Evolutionary conservation across 225 moss, liverwort and hornwort species (phyloP).

Genomic region (Neckera pumila): DNA sequence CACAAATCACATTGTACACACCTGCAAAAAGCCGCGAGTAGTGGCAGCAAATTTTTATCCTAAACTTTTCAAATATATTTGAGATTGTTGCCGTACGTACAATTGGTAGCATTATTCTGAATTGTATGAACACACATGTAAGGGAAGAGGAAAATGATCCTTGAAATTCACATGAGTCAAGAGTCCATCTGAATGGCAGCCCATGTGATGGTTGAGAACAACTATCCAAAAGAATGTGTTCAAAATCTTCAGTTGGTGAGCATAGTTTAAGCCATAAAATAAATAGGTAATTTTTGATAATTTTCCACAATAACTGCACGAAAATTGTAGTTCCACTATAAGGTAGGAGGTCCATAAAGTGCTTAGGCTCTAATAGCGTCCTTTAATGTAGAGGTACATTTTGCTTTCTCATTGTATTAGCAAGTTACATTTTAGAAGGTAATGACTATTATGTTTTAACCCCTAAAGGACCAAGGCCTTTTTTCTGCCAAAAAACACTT

Average conservation of each 20-base stretch:
- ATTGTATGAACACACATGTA: too few species aligned
- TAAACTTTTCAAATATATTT: background rate
- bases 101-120: background rate
- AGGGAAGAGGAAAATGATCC: background rate
- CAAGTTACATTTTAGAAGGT: too few species aligned
- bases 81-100: background rate
- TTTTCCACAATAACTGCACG: background rate
- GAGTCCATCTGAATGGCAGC: too few species aligned
- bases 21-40: background rate
- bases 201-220: background rate
- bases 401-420: background rate
- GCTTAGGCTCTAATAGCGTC: background rate
- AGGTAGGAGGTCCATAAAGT: background rate
- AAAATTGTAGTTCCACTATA: rapidly evolving
- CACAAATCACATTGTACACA: constrained; percentile 30
- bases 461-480: too few species aligned
- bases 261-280: background rate
- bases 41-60: background rate
- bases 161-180: background rate
- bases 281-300: background rate
- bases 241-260: rapidly evolving
- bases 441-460: too few species aligned
- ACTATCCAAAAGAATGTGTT: background rate
- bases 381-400: rapidly evolving
- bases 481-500: too few species aligned